Conservation (phyloP, 2,329 filamentous ascomycete species). For the Verticillium dahliae region DNA sequence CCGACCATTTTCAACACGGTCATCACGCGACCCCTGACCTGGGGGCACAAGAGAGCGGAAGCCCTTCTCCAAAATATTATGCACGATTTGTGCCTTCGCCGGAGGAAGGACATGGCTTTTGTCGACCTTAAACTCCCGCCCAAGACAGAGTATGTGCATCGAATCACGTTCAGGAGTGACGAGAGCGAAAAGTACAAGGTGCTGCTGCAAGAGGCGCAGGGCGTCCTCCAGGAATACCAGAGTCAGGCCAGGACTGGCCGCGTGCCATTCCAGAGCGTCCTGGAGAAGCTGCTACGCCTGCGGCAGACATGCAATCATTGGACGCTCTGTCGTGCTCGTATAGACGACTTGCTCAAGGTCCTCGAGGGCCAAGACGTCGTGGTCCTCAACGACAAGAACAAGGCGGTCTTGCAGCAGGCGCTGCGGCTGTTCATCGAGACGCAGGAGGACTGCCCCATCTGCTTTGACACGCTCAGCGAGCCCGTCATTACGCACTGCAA, state of each 20-base stretch:
- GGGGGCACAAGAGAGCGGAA: slow-evolving; percentile 50
- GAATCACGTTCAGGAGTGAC: slow-evolving; percentile 64
- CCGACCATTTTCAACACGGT: slow-evolving; percentile 67
- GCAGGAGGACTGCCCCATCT: slow-evolving; percentile 78
- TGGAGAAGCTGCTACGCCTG: slow-evolving; percentile 76
- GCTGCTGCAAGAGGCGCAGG: slow-evolving; percentile 64
- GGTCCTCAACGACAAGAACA: slow-evolving; percentile 65
- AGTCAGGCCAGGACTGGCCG: slow-evolving; percentile 33
- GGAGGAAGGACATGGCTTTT: slow-evolving; percentile 84
- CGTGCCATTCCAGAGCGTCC: slow-evolving; percentile 63
- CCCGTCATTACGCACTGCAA: slow-evolving; percentile 83
- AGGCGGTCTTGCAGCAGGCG: slow-evolving; percentile 64
- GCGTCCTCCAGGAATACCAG: slow-evolving; percentile 57
- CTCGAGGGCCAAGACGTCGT: slow-evolving; percentile 64
- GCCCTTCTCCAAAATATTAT: slow-evolving; percentile 69
- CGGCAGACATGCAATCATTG: slow-evolving; percentile 86
- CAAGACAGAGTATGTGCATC: slow-evolving; percentile 72
- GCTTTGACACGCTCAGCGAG: slow-evolving; percentile 63
- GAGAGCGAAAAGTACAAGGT: slow-evolving; percentile 74
- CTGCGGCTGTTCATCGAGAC: slow-evolving; percentile 71
- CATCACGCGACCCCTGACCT: slow-evolving; percentile 61
- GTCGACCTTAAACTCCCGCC: slow-evolving; percentile 73
- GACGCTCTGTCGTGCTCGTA: slow-evolving; percentile 69
- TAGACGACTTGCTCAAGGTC: slow-evolving; percentile 64
- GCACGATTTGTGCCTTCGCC: slow-evolving; percentile 71